Percentiles rank a stretch among this genome's conserved stretches.
Conservation (phyloP, 169 alveolate genomes). For the Cystoisospora suis region DNA sequence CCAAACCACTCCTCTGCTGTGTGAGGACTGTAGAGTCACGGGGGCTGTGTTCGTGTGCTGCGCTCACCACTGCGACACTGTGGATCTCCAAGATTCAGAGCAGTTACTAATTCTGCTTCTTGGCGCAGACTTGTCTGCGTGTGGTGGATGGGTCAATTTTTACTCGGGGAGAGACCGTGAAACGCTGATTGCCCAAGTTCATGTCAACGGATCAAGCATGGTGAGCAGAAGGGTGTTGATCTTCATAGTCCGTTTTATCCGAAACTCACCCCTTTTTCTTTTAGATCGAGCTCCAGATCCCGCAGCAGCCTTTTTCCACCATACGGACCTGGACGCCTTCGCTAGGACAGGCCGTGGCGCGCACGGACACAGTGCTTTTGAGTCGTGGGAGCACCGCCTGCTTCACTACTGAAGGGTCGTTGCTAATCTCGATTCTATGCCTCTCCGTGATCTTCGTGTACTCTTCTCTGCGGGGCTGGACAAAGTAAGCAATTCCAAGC, state of each 20-base stretch:
- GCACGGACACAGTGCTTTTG: neutral
- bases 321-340: neutral
- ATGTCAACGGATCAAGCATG: neutral
- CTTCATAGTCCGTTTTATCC: neutral
- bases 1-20: neutral
- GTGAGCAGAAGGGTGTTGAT: neutral
- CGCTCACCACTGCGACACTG: neutral
- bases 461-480: no score
- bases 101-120: neutral
- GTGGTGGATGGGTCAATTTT: neutral
- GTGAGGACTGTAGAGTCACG: neutral
- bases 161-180: neutral
- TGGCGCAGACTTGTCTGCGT: neutral
- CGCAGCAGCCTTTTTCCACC: neutral
- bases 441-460: no score
- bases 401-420: neutral
- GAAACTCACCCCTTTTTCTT: neutral
- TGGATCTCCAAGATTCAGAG: neutral
- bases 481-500: neutral
- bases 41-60: neutral
- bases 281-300: neutral
- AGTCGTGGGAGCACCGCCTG: neutral
- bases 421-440: no score
- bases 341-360: neutral
- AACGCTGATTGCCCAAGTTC: neutral